Base-by-base conservation (phyloP, 768 basidiomycete species). In the Nidularia pulvinata region DNA sequence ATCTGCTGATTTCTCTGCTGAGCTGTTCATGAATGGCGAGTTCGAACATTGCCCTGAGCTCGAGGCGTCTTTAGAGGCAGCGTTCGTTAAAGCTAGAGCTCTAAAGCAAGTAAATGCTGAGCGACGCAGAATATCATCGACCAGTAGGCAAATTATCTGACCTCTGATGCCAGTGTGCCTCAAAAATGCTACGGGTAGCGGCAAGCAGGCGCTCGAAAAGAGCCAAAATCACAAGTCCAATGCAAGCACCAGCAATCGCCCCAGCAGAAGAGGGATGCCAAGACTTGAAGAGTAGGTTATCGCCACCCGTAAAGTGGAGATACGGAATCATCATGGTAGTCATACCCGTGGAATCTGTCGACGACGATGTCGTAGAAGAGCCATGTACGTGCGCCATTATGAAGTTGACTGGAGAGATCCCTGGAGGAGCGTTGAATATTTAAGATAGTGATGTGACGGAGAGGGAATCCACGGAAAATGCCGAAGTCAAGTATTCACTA, bases 171-270 rank as follows among this genome's bases (percentile, higher is more conserved):
- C 92, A 94, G 47, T 78, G 71, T 0, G 61, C 65, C 59, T 86
- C 82, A 53, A 84, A 71, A 7, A 74, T 66, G 30, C 75, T 70
- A 14, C 88, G 75, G 51, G 79, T 70, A 0, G 85, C 87, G 14
- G 79, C 66, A 43, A 95, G 66, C 69, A 82, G 85, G 56, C 93
- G 76, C 48, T 94, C 91, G 36, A 88, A 70, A 7, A 93, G 61
- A 6, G 85, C 84, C 34, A 95, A 72, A 34, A 88, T 36, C 60
- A 88, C 73, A 19, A 95, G 73, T 0, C 79, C 85, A 52, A 95
- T 76, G 63, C 86, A 89, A 37, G 91, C 86, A 0, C 89, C 93
- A 19, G 81, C 82, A 35, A 92, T 80, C 0, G 88, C 85, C 19
- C 89, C 92, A 5, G 72, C 57, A 0, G 90, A 86, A 2, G 77